Conservation (phyloP, 176 grass and related monocot genomes). For the Eleusine coracana region DNA sequence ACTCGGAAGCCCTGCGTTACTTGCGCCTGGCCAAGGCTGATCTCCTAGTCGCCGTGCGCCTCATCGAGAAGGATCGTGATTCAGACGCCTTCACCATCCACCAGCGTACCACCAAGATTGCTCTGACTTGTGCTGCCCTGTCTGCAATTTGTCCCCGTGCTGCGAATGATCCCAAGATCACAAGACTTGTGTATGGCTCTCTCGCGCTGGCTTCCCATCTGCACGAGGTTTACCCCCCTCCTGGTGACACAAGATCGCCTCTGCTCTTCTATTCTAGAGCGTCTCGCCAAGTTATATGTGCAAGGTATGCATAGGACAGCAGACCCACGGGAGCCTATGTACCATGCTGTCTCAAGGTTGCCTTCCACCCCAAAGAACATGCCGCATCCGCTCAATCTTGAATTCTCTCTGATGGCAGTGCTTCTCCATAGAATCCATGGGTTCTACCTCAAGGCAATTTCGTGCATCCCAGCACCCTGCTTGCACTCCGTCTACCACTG, state of each 20-base stretch:
- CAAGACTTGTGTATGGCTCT: neutral
- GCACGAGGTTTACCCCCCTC: neutral
- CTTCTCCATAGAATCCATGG: conserved; percentile 1
- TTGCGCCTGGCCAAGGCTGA: neutral
- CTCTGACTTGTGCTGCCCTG: conserved; percentile 3
- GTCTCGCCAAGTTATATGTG: neutral
- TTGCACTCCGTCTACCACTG: neutral
- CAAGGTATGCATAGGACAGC: neutral
- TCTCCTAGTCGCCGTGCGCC: neutral
- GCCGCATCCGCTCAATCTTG: neutral
- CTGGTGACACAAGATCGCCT: conserved; percentile 1
- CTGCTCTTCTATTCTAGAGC: neutral
- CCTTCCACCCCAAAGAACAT: neutral
- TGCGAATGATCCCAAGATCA: conserved; percentile 18
- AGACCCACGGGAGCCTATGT: neutral
- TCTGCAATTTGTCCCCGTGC: neutral
- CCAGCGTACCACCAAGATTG: neutral
- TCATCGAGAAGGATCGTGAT: neutral
- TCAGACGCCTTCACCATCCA: neutral
- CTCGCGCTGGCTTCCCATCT: conserved; percentile 1
- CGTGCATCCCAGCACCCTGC: neutral
- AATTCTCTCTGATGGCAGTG: neutral
- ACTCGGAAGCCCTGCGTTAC: conserved; percentile 10
- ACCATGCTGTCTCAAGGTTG: neutral
- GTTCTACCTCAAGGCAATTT: conserved; percentile 5